These are phyloP conservation scores for Lepiota brunneoincarnata DNA, from an alignment of 768 basidiomycete species.

Conservation along the genomic window DNA sequence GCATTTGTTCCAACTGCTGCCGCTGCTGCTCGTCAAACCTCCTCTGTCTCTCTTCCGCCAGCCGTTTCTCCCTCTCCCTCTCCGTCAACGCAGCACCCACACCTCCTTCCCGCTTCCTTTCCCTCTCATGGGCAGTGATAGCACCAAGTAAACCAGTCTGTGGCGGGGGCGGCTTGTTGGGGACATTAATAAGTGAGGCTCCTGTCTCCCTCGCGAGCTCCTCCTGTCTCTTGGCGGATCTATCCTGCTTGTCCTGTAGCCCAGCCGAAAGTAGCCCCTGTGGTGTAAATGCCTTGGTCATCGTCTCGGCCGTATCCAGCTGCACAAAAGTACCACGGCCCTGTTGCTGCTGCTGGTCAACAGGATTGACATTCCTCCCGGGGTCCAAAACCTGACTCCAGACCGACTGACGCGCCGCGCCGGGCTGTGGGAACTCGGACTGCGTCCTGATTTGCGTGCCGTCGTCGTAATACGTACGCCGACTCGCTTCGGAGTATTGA, in stretches of 20 bases:
- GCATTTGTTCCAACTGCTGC: constrained; percentile 89
- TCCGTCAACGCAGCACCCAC: constrained; percentile 94
- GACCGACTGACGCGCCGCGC: constrained; percentile 62
- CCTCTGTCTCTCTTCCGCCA: constrained; percentile 91
- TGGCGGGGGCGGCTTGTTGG: constrained; percentile 90
- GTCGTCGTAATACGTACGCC: constrained; percentile 59
- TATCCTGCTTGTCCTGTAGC: constrained; percentile 91
- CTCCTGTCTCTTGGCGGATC: constrained; percentile 94
- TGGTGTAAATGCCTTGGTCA: constrained; percentile 94
- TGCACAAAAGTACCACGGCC: constrained; percentile 66
- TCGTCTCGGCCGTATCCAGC: constrained; percentile 67
- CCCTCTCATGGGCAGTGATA: constrained; percentile 92
- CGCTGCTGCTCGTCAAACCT: constrained; percentile 89
- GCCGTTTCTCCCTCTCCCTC: constrained; percentile 87
- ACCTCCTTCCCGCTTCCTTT: constrained; percentile 92
- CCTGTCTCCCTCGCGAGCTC: constrained; percentile 91
- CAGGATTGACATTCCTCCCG: constrained; percentile 35
- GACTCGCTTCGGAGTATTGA: constrained; percentile 44
- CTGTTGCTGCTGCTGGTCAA: constrained; percentile 30
- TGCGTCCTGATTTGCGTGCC: constrained; percentile 51
- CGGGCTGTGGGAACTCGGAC: constrained; percentile 50
- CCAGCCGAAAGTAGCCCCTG: constrained; percentile 95
- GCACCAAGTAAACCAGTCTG: constrained; percentile 95
- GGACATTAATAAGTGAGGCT: constrained; percentile 92
- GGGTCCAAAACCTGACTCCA: constrained; percentile 90